phyloP scores from a whole-genome alignment of 2,329 filamentous ascomycete species.

The Phoma sp. region DNA sequence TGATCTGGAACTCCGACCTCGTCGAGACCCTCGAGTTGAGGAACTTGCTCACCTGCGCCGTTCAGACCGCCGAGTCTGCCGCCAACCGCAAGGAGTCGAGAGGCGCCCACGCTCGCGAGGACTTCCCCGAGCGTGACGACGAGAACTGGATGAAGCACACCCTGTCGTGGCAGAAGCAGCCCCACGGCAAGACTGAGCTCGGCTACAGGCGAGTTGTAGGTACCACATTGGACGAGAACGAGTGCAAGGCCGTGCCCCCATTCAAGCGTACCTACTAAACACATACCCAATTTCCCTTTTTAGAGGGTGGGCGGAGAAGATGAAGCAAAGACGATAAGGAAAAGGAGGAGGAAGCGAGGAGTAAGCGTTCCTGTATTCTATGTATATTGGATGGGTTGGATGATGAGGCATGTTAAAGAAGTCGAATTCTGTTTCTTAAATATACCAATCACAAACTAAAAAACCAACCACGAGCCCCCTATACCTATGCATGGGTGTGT shows the following conservation, averaged over 20 bases:
- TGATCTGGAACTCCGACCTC: slow-evolving; percentile 99
- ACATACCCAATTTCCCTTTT: neutral
- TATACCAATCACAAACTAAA: slow-evolving; percentile 11
- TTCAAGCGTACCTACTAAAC: slow-evolving; percentile 91
- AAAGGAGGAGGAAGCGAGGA: neutral
- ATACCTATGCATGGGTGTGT: no score
- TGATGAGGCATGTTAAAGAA: slow-evolving; percentile 17
- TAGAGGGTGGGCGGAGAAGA: no score
- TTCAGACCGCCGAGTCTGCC: slow-evolving; percentile 89
- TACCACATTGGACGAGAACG: slow-evolving; percentile 87
- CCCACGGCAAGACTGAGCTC: slow-evolving; percentile 85
- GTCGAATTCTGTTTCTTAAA: slow-evolving; percentile 3
- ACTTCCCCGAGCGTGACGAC: slow-evolving; percentile 94
- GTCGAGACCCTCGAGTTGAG: slow-evolving; percentile 95
- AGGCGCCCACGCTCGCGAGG: slow-evolving; percentile 95
- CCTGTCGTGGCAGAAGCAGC: slow-evolving; percentile 90
- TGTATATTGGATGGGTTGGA: slow-evolving; percentile 41
- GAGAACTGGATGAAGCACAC: slow-evolving; percentile 99
- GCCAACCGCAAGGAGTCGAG: slow-evolving; percentile 96
- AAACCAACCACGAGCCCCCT: neutral
- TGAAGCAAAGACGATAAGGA: neutral
- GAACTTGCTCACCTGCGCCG: slow-evolving; percentile 95
- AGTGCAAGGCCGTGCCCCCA: slow-evolving; percentile 94
- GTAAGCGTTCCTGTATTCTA: slow-evolving; percentile 38
- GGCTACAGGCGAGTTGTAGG: slow-evolving; percentile 83